Evolutionary conservation across 2,329 filamentous ascomycete genomes (phyloP).

Genomic region (Fusarium newnesense): DNA sequence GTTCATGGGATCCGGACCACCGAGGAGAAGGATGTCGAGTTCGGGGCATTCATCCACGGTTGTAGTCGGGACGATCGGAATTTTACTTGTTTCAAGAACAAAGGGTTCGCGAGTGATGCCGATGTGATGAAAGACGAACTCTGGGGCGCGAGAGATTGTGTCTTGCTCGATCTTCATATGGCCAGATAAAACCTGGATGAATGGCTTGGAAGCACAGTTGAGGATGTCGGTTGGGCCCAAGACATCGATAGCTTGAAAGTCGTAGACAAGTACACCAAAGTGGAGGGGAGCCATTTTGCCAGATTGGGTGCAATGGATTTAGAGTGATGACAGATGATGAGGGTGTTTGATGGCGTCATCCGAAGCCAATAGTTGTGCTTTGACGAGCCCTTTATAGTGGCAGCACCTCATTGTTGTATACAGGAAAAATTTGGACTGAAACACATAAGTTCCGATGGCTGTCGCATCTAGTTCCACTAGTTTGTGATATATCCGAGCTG

Average conservation of each 20-base stretch:
- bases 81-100: not conserved
- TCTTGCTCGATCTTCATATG: conserved; percentile 34
- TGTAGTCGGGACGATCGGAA: conserved; percentile 43
- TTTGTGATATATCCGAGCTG: conserved; percentile 3
- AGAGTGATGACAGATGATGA: not conserved
- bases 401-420: accelerated
- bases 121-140: conserved; percentile 50
- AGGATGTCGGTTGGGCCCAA: conserved; percentile 48
- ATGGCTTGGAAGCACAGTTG: conserved; percentile 38
- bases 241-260: conserved; percentile 50
- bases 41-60: conserved; percentile 50
- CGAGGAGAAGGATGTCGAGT: conserved; percentile 51
- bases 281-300: conserved; percentile 23
- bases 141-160: conserved; percentile 37
- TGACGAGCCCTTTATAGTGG: not conserved
- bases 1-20: conserved; percentile 43
- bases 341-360: not conserved
- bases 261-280: conserved; percentile 38
- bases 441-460: not conserved
- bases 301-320: not conserved
- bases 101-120: conserved; percentile 47
- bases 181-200: conserved; percentile 14
- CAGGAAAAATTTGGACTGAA: not conserved
- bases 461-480: not conserved
- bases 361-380: accelerated